Base-by-base conservation (phyloP, 2,329 filamentous ascomycete species). In the Trichoderma endophyticum region DNA sequence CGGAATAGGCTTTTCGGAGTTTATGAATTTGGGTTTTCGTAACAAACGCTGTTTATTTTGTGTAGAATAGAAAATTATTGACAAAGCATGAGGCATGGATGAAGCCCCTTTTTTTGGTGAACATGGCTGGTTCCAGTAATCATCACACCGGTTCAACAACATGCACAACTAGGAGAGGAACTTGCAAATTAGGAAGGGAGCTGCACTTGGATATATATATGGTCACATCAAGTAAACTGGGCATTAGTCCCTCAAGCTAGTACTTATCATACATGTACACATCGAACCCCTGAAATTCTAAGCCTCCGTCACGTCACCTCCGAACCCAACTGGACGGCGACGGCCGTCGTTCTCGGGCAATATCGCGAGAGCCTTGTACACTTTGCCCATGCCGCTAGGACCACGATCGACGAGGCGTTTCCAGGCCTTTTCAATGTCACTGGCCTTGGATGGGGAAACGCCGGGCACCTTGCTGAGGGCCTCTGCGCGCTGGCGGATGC, bases 341-440 rank as follows among this genome's bases (percentile, higher is more conserved):
- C 84, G 86, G 2, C 92, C 91, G 43, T 86, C 87, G 74, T 92
- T 93, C 81, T 95, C 92, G 0, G 96, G 96, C 77, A 98, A 79
- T 77, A 99, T 93, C 14, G 95, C 93, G 86, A 99, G 87, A 28
- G 90, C 95, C 83, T 98, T 98, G 81, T 99, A 99, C 26, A 97
- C 84, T 83, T 91, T 95, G 0, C 96, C 96, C 96, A 99, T 99
- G 0, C 94, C 95, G 66, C 89, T 90, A 1, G 90, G 92, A 0
- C 93, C 91, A 56, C 90, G 86, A 80, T 97, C 95, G n/a, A 98
- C 89, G 66, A 99, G 83, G 73, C 96, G 86, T 82, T 89, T 91
- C 89, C 94, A 97, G 0, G 92, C 91, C 74, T 85, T 88, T 75
- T 94, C 90, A 36, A 98, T 85, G 66, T 89, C 88, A 75, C 84